Base-by-base conservation (phyloP, 1,284 basidiomycete genomes). In the Heliocybe sulcata region DNA sequence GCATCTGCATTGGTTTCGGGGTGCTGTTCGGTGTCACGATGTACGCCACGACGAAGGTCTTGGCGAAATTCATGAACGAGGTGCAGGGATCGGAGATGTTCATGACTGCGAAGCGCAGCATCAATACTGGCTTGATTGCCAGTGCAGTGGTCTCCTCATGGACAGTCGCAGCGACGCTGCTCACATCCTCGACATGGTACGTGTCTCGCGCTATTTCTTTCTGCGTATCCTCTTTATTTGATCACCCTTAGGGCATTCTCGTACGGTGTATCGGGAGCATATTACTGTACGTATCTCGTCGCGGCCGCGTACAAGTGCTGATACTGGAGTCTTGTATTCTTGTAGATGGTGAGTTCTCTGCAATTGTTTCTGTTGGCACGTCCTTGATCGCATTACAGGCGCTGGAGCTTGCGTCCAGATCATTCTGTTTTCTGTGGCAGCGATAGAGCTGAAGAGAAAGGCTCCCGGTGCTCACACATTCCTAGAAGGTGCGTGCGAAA, bases 51-150 rank as follows among this genome's bases (percentile, higher is more conserved):
- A 42, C 38, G 16, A 49, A 22, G 47, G n/a, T 29, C 3, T 22
- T 49, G 27, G 22, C 47, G 9, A 49, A 49, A 26, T 29, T 26
- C 27, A 26, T 29, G 47, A 29, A 59, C 55, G 52, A 55, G 55
- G 35, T 62, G 38, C 58, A 63, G 45, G 65, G 63, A 1, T 68
- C 73, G 0, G 74, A 78, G 56, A 77, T 79, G 60, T 80, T 77
- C 64, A 76, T 70, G 56, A 72, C 71, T 2, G 78, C 78, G 0
- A 65, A 63, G 50, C 64, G 65, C 42, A 70, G 68, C 23, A 66
- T 78, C 35, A 77, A 77, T 53, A 79, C 81, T 0, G 81, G 80
- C 1, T 66, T 83, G 22, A 77, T 82, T 38, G 80, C 80, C 0
- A 72, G 76, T 9, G 80, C 77, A 35, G 79, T 82, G 54, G 77